Conservation (phyloP, 164 flowering plant genomes). For the Cinnamomum micranthum region DNA sequence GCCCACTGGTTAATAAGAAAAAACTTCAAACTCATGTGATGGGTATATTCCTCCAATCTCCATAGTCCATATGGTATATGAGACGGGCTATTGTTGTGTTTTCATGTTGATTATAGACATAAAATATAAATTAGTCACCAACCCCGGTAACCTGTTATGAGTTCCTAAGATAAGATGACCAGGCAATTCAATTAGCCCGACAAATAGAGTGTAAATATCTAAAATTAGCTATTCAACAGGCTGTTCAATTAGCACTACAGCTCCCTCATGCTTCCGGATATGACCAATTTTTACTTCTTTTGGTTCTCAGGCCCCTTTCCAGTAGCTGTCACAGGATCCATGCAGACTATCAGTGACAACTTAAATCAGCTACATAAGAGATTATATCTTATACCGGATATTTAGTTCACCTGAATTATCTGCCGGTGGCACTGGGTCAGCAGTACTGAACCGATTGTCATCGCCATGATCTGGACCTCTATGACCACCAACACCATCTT, state of each 20-base stretch:
- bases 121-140: too few relatives aligned
- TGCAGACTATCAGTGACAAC: neutral
- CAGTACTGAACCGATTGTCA: slow-evolving; percentile 33
- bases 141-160: too few relatives aligned
- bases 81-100: too few relatives aligned
- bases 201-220: neutral
- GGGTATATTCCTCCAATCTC: too few relatives aligned
- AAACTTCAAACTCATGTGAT: too few relatives aligned
- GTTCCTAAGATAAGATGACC: neutral
- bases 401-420: slow-evolving; percentile 30
- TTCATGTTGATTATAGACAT: too few relatives aligned
- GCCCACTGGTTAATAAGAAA: too few relatives aligned
- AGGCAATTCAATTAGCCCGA: neutral
- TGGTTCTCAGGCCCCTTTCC: slow-evolving; percentile 34
- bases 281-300: slow-evolving; percentile 58
- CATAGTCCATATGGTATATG: too few relatives aligned
- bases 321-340: slow-evolving; percentile 28
- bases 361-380: neutral
- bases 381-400: too few relatives aligned
- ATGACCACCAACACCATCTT: slow-evolving; percentile 26
- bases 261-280: slow-evolving; percentile 83
- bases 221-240: too few relatives aligned
- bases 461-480: slow-evolving; percentile 28
- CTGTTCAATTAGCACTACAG: slow-evolving; percentile 25
- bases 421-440: slow-evolving; percentile 31